Conservation (phyloP, 306 rosid species). For the Sindora glabra region DNA sequence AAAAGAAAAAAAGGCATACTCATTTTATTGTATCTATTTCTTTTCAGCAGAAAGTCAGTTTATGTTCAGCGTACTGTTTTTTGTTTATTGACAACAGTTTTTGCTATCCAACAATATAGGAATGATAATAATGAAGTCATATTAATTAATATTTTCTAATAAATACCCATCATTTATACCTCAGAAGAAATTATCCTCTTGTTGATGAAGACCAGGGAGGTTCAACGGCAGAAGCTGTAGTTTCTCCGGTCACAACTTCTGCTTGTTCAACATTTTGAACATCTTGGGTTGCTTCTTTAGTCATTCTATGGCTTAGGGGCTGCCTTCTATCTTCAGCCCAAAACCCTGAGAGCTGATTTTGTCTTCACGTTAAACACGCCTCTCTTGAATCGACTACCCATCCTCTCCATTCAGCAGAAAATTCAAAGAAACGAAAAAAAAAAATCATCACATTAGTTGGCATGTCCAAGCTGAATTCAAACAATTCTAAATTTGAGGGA, state of each 20-base stretch:
- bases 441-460: conserved; percentile 1
- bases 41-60: no score
- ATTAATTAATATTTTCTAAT: no score
- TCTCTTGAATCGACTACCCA: conserved; percentile 52
- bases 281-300: conserved; percentile 19
- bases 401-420: conserved; percentile 32
- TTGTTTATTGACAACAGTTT: no score
- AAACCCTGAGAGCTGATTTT: neutral
- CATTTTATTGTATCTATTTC: no score
- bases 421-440: neutral
- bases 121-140: no score
- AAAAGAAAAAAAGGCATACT: no score
- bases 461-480: no score
- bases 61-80: no score
- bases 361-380: neutral
- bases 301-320: conserved; percentile 5
- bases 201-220: conserved; percentile 13
- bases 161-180: no score
- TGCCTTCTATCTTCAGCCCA: neutral
- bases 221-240: conserved; percentile 20
- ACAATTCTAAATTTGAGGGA: no score
- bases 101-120: no score
- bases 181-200: no score
- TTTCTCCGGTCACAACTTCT: conserved; percentile 15
- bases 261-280: conserved; percentile 31